Conservation (phyloP, 2,329 filamentous ascomycete genomes). For the Penicillium frequentans region DNA sequence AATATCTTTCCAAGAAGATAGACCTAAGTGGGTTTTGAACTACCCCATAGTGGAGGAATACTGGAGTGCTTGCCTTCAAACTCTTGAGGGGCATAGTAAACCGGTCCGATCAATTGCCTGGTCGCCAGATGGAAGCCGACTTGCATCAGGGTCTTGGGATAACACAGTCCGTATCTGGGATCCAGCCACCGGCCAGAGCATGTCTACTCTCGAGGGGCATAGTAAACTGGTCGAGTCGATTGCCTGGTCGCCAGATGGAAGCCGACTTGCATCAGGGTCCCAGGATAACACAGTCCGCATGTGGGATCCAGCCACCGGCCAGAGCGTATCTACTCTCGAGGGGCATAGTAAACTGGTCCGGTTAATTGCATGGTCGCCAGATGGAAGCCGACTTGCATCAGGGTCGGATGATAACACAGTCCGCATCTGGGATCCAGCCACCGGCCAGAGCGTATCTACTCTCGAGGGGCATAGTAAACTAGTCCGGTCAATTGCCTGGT, state of each 20-base stretch:
- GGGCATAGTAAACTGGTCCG: neutral
- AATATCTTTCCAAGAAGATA: neutral
- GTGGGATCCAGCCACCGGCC: neutral
- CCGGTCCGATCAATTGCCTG: slow-evolving; percentile 1
- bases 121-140: slow-evolving; percentile 6
- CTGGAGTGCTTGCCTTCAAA: slow-evolving; percentile 1
- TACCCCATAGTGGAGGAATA: neutral
- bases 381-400: slow-evolving; percentile 8
- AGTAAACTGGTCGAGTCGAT: neutral
- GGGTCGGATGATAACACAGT: neutral
- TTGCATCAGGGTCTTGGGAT: slow-evolving; percentile 2
- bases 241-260: slow-evolving; percentile 7
- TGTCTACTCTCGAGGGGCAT: no score
- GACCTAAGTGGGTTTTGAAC: slow-evolving; percentile 7
- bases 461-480: no score
- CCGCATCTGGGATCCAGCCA: neutral
- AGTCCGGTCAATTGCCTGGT: slow-evolving; percentile 6
- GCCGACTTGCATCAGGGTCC: slow-evolving; percentile 5
- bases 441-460: neutral
- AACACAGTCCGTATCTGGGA: slow-evolving; percentile 6
- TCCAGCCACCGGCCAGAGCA: neutral
- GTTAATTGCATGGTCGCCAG: slow-evolving; percentile 9
- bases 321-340: neutral
- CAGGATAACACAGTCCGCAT: neutral
- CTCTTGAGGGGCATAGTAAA: neutral